Evolutionary conservation across 345 rosid genomes (phyloP), one percentile per base, ranked within the genome.

Genomic region (Populus alba): DNA sequence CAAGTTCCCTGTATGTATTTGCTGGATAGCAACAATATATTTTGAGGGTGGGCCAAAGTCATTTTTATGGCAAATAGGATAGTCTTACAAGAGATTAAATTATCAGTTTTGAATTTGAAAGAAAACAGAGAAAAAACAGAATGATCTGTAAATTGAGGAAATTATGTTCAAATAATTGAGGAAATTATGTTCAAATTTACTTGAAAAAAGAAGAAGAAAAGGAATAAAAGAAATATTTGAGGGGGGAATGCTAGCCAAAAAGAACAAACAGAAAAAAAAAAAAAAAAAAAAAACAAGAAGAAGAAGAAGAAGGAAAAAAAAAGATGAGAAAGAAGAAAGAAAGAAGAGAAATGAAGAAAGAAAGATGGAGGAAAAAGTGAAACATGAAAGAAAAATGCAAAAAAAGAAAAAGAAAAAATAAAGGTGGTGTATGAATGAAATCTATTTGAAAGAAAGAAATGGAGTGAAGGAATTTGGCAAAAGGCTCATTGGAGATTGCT

Each of bases 1-100:
- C 92, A 63, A 89, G 91, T 88, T 90, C 83, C 82, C 85, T 85
- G 77, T 87, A 75, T 84, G 79, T 87, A 79, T 83, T 83, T 75
- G 78, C 87, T 85, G 90, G 89, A 83, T 88, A 77, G 39, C 81
- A 84, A 41, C 84, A 63, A 68, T 82, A 76, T 86, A 66, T 86
- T 87, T 84, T 82, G 79, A 76, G 86, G 83, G 62, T 77, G 87
- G 86, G 77, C 76, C 68, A 72, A 75, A 39, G 74, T 82, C 76
- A 7, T 74, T 82, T 71, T 82, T 75, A 74, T 80, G 74, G 81
- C 77, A 72, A 70, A 84, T 82, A 77, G 70, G 76, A 70, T 80
- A 85, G 84, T 79, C 51, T 80, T 77, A 39, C 8, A 70, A 51
- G 53, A 61, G 61, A 80, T 57, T 2, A 27, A 74, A 81, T 79